A percentile compares a stretch with the other conserved stretches of the same genome.
Evolutionary conservation across 2,329 filamentous ascomycete species (phyloP).

Genomic region (Penicillium sp.): DNA sequence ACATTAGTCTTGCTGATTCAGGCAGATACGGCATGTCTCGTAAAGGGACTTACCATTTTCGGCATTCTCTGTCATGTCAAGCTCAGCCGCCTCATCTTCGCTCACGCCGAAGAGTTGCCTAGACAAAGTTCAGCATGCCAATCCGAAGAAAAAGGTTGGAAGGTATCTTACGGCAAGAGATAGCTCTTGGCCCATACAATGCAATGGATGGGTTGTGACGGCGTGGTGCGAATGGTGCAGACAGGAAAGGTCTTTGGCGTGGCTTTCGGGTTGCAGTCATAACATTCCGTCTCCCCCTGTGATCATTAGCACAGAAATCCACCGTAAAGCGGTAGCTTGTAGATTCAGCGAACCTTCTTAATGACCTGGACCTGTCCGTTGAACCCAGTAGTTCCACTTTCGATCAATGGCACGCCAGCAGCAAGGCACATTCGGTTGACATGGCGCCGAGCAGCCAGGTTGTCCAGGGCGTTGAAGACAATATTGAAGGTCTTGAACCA

Average conservation of each 20-base stretch:
- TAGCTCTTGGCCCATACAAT: conserved; percentile 99
- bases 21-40: neutral
- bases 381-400: conserved; percentile 97
- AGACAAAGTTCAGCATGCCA: conserved; percentile 26
- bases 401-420: conserved; percentile 84
- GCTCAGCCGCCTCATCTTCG: conserved; percentile 76
- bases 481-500: conserved; percentile 85
- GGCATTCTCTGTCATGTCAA: conserved; percentile 77
- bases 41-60: conserved; percentile 66
- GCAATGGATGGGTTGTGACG: conserved; percentile 95
- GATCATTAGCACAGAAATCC: conserved; percentile 11
- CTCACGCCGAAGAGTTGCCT: conserved; percentile 87
- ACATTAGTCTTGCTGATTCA: neutral
- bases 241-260: conserved; percentile 92
- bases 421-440: conserved; percentile 98
- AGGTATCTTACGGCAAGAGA: conserved; percentile 65
- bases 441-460: conserved; percentile 88
- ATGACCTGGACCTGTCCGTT: conserved; percentile 98
- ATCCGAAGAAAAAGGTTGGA: fast-evolving
- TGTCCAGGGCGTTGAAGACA: conserved; percentile 97
- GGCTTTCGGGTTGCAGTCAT: conserved; percentile 90
- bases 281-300: conserved; percentile 83
- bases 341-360: conserved; percentile 60
- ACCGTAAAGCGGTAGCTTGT: neutral
- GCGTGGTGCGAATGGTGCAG: conserved; percentile 95